phyloP scores from a whole-genome alignment of 148 eudicot genomes.

The Vaccinium vitisidaea region DNA sequence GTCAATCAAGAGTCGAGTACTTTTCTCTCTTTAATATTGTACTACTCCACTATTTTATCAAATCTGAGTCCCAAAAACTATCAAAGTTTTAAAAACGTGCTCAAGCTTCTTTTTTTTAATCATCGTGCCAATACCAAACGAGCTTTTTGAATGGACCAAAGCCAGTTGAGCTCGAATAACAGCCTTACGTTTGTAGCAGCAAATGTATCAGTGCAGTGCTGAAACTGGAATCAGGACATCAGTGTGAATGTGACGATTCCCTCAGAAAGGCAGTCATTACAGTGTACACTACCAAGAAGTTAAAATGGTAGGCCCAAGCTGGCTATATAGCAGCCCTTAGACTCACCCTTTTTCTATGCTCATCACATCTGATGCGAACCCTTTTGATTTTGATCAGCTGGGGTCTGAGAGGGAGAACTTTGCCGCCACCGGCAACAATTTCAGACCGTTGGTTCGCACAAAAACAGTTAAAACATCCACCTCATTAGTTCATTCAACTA shows the following conservation, averaged over 20 bases:
- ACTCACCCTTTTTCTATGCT: background rate
- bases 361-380: constrained; percentile 4
- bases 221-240: background rate
- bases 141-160: background rate
- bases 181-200: background rate
- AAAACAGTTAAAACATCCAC: background rate
- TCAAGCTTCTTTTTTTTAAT: background rate
- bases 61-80: background rate
- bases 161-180: background rate
- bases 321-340: background rate
- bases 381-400: background rate
- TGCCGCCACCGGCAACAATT: background rate
- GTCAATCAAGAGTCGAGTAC: too few species aligned
- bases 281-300: constrained; percentile 4
- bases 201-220: background rate
- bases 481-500: background rate
- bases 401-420: background rate
- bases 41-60: background rate
- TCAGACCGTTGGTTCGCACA: background rate
- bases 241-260: background rate
- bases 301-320: constrained; percentile 2
- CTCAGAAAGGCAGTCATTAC: background rate
- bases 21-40: too few species aligned
- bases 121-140: background rate
- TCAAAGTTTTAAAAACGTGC: background rate